Base-by-base conservation (phyloP, 1,139 yeast species). In the Meyerozyma elateridarum region DNA sequence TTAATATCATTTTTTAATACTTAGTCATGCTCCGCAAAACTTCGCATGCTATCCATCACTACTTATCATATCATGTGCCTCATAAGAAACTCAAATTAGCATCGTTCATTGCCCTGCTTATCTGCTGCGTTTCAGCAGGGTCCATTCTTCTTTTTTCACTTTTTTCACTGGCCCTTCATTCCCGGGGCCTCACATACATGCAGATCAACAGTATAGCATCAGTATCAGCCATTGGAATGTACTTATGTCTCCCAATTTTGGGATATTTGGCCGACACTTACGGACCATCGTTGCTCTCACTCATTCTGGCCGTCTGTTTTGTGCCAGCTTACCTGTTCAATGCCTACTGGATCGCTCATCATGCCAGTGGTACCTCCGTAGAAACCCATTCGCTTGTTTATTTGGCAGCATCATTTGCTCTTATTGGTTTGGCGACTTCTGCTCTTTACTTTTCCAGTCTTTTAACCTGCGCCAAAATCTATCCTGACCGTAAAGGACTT, bases 191-290 rank as follows among this genome's bases (percentile, higher is more conserved):
- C 48, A 57, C 79, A 1, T 85, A 85, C 42, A 63, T 85, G 35
- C 76, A 85, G 45, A 78, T 87, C 49, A 91, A 91, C 59, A 58
- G 77, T 38, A 76, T 91, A 12, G 84, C 94, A 5, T 81, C 89
- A 24, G 64, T 76, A 15, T 79, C 85, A 25, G 83, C 85, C 19
- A 58, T 84, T 33, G 96, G 96, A 2, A 79, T 85, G 77, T 91
- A 91, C 54, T 57, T 88, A 34, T 81, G 93, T 12, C 75, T 89
- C 5, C 96, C 97, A 0, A 52, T 81, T 0, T 59, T 89, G 29
- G 98, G 98, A 0, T 77, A 83, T 44, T 57, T 85, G 30, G 89
- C 94, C 1, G 97, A 91, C 54, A 62, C 77, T 16, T 84, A 82
- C 49, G 96, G 96, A 0, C 93, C 95, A 1, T 82, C 85, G 9